These are phyloP conservation scores for Laburnicola sp. DNA, from an alignment of 2,329 filamentous ascomycete species.

Conservation along the genomic window DNA sequence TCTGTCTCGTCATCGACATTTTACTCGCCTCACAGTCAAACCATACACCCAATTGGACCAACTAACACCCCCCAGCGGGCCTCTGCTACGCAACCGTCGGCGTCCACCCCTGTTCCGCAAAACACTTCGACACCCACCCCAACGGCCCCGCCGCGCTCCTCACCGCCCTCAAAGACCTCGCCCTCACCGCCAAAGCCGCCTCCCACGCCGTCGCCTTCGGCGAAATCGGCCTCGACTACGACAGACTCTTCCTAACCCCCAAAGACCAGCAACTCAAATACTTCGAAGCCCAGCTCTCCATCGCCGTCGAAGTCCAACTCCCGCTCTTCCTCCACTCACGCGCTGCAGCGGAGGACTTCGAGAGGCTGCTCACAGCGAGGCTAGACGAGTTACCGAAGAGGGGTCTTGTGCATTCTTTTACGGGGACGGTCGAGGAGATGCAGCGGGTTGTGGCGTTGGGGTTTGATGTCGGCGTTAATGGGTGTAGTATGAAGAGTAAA, in stretches of 20 bases:
- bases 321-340: slow-evolving; percentile 92
- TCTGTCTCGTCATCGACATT: not conserved
- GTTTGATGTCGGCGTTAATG: slow-evolving; percentile 92
- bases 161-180: slow-evolving; percentile 64
- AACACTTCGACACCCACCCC: slow-evolving; percentile 69
- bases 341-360: slow-evolving; percentile 84
- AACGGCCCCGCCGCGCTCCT: slow-evolving; percentile 61
- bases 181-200: slow-evolving; percentile 60
- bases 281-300: slow-evolving; percentile 78
- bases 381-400: slow-evolving; percentile 70
- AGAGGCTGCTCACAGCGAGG: slow-evolving; percentile 65
- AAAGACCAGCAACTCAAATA: slow-evolving; percentile 80
- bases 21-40: not conserved
- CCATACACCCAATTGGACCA: not conserved
- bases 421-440: slow-evolving; percentile 86
- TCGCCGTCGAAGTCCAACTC: slow-evolving; percentile 75
- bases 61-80: slow-evolving; percentile 58
- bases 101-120: slow-evolving; percentile 87
- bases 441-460: slow-evolving; percentile 75
- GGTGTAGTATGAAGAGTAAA: slow-evolving; percentile 85
- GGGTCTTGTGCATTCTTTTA: slow-evolving; percentile 94
- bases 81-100: slow-evolving; percentile 88
- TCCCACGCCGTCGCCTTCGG: slow-evolving; percentile 79
- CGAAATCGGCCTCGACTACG: slow-evolving; percentile 95
- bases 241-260: slow-evolving; percentile 80